A percentile compares a stretch with the other conserved stretches of the same genome.
These are phyloP conservation scores for Sungouiozyma ichnusensis DNA, from an alignment of 805 yeast species.

Conservation along the genomic window DNA sequence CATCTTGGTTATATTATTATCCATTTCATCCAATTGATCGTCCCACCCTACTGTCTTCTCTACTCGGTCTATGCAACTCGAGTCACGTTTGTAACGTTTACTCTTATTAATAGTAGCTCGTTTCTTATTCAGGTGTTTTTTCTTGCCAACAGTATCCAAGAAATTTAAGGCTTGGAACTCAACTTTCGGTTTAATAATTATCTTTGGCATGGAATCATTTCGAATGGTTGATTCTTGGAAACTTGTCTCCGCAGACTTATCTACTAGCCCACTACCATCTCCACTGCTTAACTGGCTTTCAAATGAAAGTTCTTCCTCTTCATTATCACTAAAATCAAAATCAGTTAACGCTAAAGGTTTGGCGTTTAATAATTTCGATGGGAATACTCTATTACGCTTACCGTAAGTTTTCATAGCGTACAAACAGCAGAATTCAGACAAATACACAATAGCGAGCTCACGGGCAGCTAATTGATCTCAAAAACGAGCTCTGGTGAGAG, in stretches of 20 bases:
- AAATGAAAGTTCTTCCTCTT: constrained; percentile 2
- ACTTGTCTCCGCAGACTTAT: background rate
- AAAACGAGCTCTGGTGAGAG: too few relatives aligned
- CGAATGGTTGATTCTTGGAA: background rate
- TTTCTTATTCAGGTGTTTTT: background rate
- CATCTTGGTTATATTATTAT: constrained; percentile 7
- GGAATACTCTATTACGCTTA: constrained; percentile 10
- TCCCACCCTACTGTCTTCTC: background rate
- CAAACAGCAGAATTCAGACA: too few relatives aligned
- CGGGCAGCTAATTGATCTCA: too few relatives aligned
- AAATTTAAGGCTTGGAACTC: background rate
- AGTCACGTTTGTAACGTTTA: background rate
- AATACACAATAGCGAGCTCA: too few relatives aligned
- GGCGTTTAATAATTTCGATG: background rate
- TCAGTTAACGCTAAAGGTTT: background rate
- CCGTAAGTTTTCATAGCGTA: constrained; percentile 14
- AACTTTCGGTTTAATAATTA: background rate
- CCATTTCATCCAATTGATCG: constrained; percentile 4
- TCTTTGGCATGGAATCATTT: background rate
- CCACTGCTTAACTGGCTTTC: background rate
- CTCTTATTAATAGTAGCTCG: background rate
- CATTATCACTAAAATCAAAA: constrained; percentile 16
- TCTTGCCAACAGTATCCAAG: background rate
- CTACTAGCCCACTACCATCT: background rate
- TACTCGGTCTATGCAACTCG: background rate